These are phyloP conservation scores for Sporisorium sorghi DNA, from an alignment of 1,284 basidiomycete species.

Conservation along the genomic window DNA sequence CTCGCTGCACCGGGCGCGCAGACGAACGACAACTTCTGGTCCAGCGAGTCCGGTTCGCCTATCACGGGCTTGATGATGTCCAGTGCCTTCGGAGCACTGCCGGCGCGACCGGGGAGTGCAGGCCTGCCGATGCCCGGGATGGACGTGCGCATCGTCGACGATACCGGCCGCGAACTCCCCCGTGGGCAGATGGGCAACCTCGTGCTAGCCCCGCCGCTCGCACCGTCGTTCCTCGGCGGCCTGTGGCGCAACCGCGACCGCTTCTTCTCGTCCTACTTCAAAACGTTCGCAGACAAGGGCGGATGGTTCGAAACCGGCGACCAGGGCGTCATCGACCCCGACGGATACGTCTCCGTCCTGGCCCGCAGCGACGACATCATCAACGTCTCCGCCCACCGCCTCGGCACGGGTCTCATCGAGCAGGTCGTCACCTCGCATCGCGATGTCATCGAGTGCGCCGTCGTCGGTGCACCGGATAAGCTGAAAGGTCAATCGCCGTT, in stretches of 20 bases:
- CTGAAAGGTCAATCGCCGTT: slow-evolving; percentile 67
- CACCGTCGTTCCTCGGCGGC: slow-evolving; percentile 57
- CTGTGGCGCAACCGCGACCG: slow-evolving; percentile 63
- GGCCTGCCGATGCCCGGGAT: slow-evolving; percentile 64
- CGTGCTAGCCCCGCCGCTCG: slow-evolving; percentile 57
- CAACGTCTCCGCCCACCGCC: slow-evolving; percentile 64
- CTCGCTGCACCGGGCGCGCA: slow-evolving; percentile 59
- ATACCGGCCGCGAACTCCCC: slow-evolving; percentile 54
- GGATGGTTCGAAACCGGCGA: slow-evolving; percentile 68
- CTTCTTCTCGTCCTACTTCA: slow-evolving; percentile 59
- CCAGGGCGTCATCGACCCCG: slow-evolving; percentile 56
- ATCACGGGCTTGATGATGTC: slow-evolving; percentile 61
- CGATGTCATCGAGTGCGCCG: slow-evolving; percentile 63
- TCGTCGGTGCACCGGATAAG: slow-evolving; percentile 64
- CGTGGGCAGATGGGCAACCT: slow-evolving; percentile 65
- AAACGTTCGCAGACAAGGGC: slow-evolving; percentile 60
- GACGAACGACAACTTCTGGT: slow-evolving; percentile 68
- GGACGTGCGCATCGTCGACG: slow-evolving; percentile 66
- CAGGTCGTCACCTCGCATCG: slow-evolving; percentile 54
- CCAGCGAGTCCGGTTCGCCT: slow-evolving; percentile 60
- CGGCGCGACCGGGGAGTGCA: slow-evolving; percentile 57
- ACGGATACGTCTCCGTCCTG: slow-evolving; percentile 65
- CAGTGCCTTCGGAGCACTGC: slow-evolving; percentile 43
- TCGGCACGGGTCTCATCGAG: slow-evolving; percentile 63
- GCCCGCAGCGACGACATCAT: slow-evolving; percentile 62